These are phyloP conservation scores for Fereydounia khargensis DNA, from an alignment of 1,284 basidiomycete species.

Conservation along the genomic window DNA sequence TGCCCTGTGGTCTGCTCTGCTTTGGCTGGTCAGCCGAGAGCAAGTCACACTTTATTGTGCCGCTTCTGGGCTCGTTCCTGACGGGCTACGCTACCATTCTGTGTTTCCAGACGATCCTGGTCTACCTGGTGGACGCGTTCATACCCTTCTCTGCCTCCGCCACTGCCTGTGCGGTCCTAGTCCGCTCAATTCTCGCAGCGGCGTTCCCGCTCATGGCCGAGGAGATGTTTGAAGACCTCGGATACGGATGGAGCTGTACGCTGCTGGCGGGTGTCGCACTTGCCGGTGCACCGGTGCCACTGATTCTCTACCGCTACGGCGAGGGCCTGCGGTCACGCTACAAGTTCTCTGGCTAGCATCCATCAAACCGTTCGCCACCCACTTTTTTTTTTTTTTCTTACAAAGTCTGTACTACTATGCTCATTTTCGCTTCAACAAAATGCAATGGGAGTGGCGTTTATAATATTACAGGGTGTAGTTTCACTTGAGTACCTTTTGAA, in stretches of 20 bases:
- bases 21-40: constrained; percentile 49
- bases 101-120: constrained; percentile 59
- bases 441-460: too few relatives aligned
- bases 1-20: constrained; percentile 59
- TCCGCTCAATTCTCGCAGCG: constrained; percentile 58
- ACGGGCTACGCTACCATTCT: constrained; percentile 54
- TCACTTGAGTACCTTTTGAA: too few relatives aligned
- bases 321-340: constrained; percentile 45
- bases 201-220: constrained; percentile 59
- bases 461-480: too few relatives aligned
- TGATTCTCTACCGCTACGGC: constrained; percentile 59
- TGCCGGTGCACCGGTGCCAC: constrained; percentile 59
- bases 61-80: constrained; percentile 38
- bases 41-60: constrained; percentile 35
- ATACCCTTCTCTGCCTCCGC: constrained; percentile 61
- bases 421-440: too few relatives aligned
- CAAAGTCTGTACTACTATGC: too few relatives aligned
- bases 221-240: constrained; percentile 59
- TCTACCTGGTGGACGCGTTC: constrained; percentile 60
- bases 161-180: constrained; percentile 56
- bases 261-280: constrained; percentile 58
- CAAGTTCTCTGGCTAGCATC: constrained; percentile 37
- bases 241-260: constrained; percentile 59
- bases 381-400: too few relatives aligned
- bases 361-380: too few relatives aligned